These are phyloP conservation scores for Acer negundo DNA, from an alignment of 345 rosid genomes.

Conservation along the genomic window DNA sequence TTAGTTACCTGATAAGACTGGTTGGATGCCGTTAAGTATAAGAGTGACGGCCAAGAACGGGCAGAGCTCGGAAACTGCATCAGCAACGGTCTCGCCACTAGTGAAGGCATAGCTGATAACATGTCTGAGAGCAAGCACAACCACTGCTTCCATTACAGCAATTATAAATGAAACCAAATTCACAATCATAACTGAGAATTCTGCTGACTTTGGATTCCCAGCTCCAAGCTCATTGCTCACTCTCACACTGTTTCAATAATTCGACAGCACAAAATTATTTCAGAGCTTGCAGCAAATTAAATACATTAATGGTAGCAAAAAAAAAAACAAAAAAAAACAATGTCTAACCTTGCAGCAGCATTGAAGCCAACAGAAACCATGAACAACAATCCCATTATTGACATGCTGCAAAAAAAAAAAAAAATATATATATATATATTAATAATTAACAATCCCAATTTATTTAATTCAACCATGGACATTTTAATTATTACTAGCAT, in stretches of 20 bases:
- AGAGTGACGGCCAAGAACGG: conserved; percentile 46
- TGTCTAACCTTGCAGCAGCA: conserved; percentile 79
- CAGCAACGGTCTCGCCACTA: too few species aligned
- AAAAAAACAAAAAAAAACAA: fast-evolving
- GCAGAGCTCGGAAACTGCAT: too few species aligned
- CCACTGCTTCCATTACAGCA: conserved; percentile 6
- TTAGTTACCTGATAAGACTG: conserved; percentile 63
- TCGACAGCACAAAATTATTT: neutral
- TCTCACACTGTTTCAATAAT: conserved; percentile 47
- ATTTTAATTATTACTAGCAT: too few species aligned
- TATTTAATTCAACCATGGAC: too few species aligned
- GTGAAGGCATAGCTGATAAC: too few species aligned
- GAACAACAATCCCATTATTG: conserved; percentile 51
- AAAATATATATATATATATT: too few species aligned
- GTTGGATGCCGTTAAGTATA: conserved; percentile 54
- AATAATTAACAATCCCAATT: too few species aligned
- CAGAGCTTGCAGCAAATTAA: too few species aligned
- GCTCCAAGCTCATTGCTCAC: conserved; percentile 80
- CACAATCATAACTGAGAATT: conserved; percentile 47
- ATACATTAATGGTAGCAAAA: too few species aligned
- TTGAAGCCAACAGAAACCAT: conserved; percentile 92
- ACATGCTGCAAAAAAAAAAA: conserved; percentile 41
- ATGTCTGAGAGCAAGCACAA: too few species aligned
- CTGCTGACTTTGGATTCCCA: conserved; percentile 65
- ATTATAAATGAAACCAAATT: conserved; percentile 46